Evolutionary conservation across 2,329 filamentous ascomycete species (phyloP), one percentile per base, ranked within the genome.

Genomic region (Phaeosphaeriaceae sp.): DNA sequence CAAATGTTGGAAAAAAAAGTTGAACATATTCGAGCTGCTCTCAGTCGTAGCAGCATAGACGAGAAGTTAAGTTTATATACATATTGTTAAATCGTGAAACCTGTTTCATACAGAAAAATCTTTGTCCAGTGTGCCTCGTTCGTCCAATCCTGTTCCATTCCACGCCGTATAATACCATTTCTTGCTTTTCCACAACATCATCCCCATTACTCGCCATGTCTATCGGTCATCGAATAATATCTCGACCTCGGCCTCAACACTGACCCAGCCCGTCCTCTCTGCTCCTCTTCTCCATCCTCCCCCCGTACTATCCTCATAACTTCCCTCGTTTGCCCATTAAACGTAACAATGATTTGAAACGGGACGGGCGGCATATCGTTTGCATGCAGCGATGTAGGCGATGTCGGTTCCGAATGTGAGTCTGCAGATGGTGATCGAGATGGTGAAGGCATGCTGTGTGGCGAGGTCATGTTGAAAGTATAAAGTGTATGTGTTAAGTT

Each of bases 301-400:
- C 58, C 52, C 11, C 53, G 57, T 18, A 46, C 43, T 58, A 64
- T 66, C 46, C 58, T 48, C 15, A 64, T 48, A 51, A 66, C 57
- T 39, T 66, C 61, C 34, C 63, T 52, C 29, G 62, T 60, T 40
- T 64, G 61, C n/a, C 63, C 63, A 20, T 66, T 58, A 21, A 66
- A 66, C 0, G 63, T 66, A 9, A 66, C 63, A 42, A 66, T 61
- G 42, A 66, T 66, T 20, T 64, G 63, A 8, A 61, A 50, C 9
- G 63, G 63, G 8, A 66, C 36, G n/a, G 52, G 59, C 11, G 63
- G 63, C 15, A 52, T 49, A 4, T 38, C 36, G 21, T 44, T 39
- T 2, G 47, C 49, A 4, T 34, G 39, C 36, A 42, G 45, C 18
- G 52, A 47, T 17, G 46, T 46, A 4, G 52, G 46, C 11, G 53